These are phyloP conservation scores for Aspergillus texensis DNA, from an alignment of 2,329 filamentous ascomycete species.

Conservation along the genomic window DNA sequence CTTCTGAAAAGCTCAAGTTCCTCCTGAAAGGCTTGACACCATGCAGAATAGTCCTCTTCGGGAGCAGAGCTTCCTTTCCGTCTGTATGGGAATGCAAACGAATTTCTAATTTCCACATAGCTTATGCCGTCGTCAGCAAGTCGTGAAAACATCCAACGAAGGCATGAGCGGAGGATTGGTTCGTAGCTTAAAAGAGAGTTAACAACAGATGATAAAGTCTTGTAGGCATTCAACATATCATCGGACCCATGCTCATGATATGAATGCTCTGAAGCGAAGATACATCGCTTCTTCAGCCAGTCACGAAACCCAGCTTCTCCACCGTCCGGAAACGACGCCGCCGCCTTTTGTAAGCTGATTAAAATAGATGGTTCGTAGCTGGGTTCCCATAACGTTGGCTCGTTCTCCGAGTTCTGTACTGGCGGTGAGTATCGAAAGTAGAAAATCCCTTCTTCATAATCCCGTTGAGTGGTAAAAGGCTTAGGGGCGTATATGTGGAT, in stretches of 20 bases:
- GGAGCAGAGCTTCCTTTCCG: conserved; percentile 64
- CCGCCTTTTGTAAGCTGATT: conserved; percentile 63
- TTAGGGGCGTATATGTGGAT: conserved; percentile 69
- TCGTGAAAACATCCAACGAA: conserved; percentile 70
- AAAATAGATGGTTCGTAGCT: conserved; percentile 63
- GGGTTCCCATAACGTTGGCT: conserved; percentile 65
- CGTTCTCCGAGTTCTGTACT: conserved; percentile 47
- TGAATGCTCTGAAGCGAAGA: conserved; percentile 71
- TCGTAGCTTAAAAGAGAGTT: conserved; percentile 83
- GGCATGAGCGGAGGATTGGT: conserved; percentile 78
- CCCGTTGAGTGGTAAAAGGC: conserved; percentile 57
- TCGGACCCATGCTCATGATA: conserved; percentile 82
- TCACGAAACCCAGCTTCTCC: conserved; percentile 71
- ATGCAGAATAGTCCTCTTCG: conserved; percentile 68
- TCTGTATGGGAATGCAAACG: conserved; percentile 73
- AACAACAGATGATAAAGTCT: conserved; percentile 71
- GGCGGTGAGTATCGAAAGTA: conserved; percentile 63
- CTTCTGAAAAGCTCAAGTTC: conserved; percentile 76
- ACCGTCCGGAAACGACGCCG: conserved; percentile 72
- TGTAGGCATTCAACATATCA: conserved; percentile 83
- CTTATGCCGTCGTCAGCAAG: conserved; percentile 79
- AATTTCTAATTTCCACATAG: conserved; percentile 81
- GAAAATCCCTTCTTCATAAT: conserved; percentile 59
- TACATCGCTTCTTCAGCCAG: conserved; percentile 75
- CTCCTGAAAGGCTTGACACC: conserved; percentile 74